Conservation (phyloP, 805 yeast species). For the Kockiozyma suomiensis region DNA sequence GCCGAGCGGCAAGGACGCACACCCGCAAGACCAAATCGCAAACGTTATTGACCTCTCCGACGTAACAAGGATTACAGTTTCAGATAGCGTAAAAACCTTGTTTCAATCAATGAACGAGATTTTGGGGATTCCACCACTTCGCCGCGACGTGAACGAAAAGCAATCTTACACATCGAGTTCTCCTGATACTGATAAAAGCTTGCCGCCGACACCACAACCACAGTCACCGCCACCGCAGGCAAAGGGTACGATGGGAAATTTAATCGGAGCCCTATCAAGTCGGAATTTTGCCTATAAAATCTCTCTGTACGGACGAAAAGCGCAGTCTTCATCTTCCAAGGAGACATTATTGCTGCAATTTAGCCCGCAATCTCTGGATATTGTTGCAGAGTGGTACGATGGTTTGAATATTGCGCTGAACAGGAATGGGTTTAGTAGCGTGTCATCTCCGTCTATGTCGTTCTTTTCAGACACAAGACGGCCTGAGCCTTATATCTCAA, state of each 20-base stretch:
- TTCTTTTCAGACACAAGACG: neutral
- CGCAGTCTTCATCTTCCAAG: neutral
- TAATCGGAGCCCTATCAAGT: neutral
- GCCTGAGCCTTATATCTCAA: neutral
- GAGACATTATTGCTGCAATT: slow-evolving; percentile 13
- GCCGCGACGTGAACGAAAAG: neutral
- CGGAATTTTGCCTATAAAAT: slow-evolving; percentile 5
- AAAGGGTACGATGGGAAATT: neutral
- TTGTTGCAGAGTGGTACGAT: slow-evolving; percentile 25
- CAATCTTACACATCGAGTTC: neutral
- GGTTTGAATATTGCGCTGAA: slow-evolving; percentile 13
- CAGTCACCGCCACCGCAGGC: neutral
- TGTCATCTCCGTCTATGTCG: neutral
- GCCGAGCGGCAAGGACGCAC: neutral
- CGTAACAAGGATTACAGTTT: neutral
- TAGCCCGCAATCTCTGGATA: slow-evolving; percentile 4
- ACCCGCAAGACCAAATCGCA: neutral
- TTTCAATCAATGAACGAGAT: neutral
- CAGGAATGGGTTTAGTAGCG: slow-evolving; percentile 11
- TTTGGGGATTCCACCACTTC: neutral
- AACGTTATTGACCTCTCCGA: neutral
- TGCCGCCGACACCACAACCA: neutral
- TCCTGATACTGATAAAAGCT: neutral
- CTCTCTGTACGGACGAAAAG: slow-evolving; percentile 3
- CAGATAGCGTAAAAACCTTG: neutral